Base-by-base conservation (phyloP, 176 grass and related monocot genomes). In the Aegilops tauschii region DNA sequence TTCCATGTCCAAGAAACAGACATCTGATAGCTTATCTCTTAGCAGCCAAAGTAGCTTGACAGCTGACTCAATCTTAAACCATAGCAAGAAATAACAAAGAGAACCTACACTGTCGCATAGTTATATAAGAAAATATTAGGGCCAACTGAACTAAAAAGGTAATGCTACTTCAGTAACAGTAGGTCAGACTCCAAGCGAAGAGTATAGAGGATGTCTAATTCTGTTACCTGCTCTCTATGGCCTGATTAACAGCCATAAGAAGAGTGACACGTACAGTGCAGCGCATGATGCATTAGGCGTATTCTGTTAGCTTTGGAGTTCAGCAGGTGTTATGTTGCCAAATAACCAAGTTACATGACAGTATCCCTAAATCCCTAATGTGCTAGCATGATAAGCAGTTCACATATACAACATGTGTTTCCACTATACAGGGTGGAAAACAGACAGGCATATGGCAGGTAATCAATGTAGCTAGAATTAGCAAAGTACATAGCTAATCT, bases 141-240 rank as follows among this genome's bases (percentile, higher is more conserved):
- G 31, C 65, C 31, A 79, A 54, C 52, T 61, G 63, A 29, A 82
- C 28, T 27, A 16, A 80, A 59, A 82, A 61, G 21, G 47, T 44
- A 76, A 40, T 71, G 68, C 47, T 47, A 69, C 45, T 65, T 86
- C 78, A 76, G 63, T 62, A 47, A 72, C 54, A 76, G 68, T 21
- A 13, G n/a, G 13, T 40, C 21, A 27, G 49, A 39, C 35, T 20
- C 68, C 36, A 71, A 83, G 50, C 17, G 80, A 64, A 80, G 34
- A 58, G 30, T 65, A 17, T 67, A 20, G 9, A 52, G 45, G 73
- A 37, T 78, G 83, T 56, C 30, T 67, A 56, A 50, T 65, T 23
- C 68, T 70, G 21, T 36, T 25, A 16, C 6, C 59, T 16, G 28
- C 13, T 23, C 17, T 62, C 21, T 29, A 9, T 52, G 39, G 54